Conservation (phyloP, 331 rosid species). For the Acacia concinna region DNA sequence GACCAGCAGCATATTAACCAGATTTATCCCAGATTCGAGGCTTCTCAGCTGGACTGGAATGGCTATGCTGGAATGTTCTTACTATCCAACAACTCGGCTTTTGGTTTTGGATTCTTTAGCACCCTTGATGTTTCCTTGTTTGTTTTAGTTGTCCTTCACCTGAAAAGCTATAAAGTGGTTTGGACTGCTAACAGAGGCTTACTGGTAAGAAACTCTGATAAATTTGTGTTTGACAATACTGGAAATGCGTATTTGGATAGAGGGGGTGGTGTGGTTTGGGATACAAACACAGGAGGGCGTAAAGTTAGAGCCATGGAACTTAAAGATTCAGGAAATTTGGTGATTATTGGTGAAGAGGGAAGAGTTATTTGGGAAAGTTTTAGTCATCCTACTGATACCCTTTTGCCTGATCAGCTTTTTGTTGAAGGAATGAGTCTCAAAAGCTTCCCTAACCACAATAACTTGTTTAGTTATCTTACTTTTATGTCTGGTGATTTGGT, state of each 20-base stretch:
- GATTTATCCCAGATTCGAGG: constrained; percentile 55
- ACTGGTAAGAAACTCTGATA: constrained; percentile 62
- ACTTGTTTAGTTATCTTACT: constrained; percentile 56
- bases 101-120: constrained; percentile 65
- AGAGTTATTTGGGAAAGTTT: constrained; percentile 73
- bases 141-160: constrained; percentile 62
- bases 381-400: constrained; percentile 85
- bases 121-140: constrained; percentile 63
- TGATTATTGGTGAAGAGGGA: constrained; percentile 46
- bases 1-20: constrained; percentile 37
- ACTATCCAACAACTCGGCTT: constrained; percentile 57
- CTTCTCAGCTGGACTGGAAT: constrained; percentile 55
- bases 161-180: constrained; percentile 47
- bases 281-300: constrained; percentile 48
- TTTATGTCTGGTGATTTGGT: constrained; percentile 60
- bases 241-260: constrained; percentile 57
- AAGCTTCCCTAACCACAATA: constrained; percentile 53
- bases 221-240: constrained; percentile 55
- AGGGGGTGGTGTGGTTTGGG: constrained; percentile 54
- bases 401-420: constrained; percentile 64
- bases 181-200: constrained; percentile 79
- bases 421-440: constrained; percentile 71
- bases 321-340: constrained; percentile 74
- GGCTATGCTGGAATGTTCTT: constrained; percentile 67
- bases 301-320: constrained; percentile 54